Percentiles rank a stretch among this genome's conserved stretches.
Conservation (phyloP, 192 early-diverging fungal species). For the Phlyctochytrium planicorne region DNA sequence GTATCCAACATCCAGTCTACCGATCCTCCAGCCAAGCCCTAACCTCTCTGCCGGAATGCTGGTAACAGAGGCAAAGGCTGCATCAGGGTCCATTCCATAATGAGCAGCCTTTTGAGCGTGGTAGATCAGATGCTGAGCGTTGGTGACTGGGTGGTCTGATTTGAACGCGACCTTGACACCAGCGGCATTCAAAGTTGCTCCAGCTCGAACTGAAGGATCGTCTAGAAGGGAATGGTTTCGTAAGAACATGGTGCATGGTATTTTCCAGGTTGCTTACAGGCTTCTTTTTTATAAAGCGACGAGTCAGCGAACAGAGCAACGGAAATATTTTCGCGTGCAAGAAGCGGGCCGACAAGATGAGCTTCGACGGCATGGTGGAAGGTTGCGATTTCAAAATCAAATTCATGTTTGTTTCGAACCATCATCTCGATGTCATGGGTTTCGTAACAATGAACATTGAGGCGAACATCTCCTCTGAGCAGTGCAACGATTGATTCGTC, state of each 20-base stretch:
- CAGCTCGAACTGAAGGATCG: slow-evolving; percentile 48
- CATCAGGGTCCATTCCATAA: slow-evolving; percentile 64
- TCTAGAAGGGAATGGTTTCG: neutral
- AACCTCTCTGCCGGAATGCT: slow-evolving; percentile 69
- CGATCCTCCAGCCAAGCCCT: slow-evolving; percentile 71
- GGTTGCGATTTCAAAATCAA: slow-evolving; percentile 67
- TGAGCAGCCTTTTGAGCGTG: slow-evolving; percentile 74
- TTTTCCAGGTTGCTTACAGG: slow-evolving; percentile 48
- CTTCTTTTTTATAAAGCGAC: slow-evolving; percentile 73
- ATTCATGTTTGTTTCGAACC: slow-evolving; percentile 70
- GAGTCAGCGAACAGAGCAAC: slow-evolving; percentile 70
- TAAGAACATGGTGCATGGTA: neutral
- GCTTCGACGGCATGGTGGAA: slow-evolving; percentile 82
- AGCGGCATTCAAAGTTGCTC: slow-evolving; percentile 60
- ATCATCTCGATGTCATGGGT: slow-evolving; percentile 60
- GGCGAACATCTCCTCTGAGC: slow-evolving; percentile 63
- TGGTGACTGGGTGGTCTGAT: slow-evolving; percentile 75
- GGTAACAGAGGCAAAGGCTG: slow-evolving; percentile 65
- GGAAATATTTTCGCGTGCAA: slow-evolving; percentile 65
- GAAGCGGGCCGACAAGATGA: slow-evolving; percentile 64
- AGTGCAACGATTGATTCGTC: slow-evolving; percentile 65
- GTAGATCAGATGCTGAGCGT: slow-evolving; percentile 65
- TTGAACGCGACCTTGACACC: slow-evolving; percentile 75
- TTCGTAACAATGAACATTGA: slow-evolving; percentile 73
- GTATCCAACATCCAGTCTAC: slow-evolving; percentile 62